phyloP scores from a whole-genome alignment of 768 basidiomycete genomes.

The Lentinula boryana region DNA sequence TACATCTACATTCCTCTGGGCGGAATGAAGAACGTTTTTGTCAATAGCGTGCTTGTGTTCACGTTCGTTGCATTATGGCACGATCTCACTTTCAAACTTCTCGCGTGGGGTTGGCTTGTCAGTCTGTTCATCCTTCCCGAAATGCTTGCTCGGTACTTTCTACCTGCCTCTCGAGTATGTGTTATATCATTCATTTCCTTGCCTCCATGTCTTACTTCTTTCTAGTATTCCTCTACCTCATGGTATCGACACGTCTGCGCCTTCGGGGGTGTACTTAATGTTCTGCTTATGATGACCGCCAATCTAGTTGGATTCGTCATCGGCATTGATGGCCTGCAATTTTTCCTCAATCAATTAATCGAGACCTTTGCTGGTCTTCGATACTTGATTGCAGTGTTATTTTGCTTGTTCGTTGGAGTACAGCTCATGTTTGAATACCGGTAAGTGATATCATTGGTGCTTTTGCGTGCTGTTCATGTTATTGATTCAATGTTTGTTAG shows the following conservation, averaged over 20 bases:
- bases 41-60: slow-evolving; percentile 78
- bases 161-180: slow-evolving; percentile 63
- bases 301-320: slow-evolving; percentile 96
- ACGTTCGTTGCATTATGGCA: slow-evolving; percentile 97
- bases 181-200: neutral
- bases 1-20: slow-evolving; percentile 95
- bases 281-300: slow-evolving; percentile 80
- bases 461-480: slow-evolving; percentile 3
- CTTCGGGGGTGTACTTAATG: slow-evolving; percentile 75
- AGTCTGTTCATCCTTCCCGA: slow-evolving; percentile 89
- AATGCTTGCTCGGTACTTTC: slow-evolving; percentile 48
- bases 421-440: slow-evolving; percentile 98
- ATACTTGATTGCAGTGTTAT: slow-evolving; percentile 57
- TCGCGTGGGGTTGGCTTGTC: slow-evolving; percentile 97
- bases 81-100: slow-evolving; percentile 78
- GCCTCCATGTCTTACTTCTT: neutral
- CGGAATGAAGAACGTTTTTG: slow-evolving; percentile 45
- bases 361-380: slow-evolving; percentile 59
- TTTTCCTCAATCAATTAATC: slow-evolving; percentile 58
- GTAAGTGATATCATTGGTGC: slow-evolving; percentile 32
- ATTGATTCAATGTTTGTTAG: slow-evolving; percentile 26
- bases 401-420: slow-evolving; percentile 69
- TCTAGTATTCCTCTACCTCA: slow-evolving; percentile 53
- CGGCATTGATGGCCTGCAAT: slow-evolving; percentile 71
- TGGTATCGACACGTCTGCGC: slow-evolving; percentile 92